phyloP scores from a whole-genome alignment of 176 grass and related monocot species.

The Oropetium thomaeum region DNA sequence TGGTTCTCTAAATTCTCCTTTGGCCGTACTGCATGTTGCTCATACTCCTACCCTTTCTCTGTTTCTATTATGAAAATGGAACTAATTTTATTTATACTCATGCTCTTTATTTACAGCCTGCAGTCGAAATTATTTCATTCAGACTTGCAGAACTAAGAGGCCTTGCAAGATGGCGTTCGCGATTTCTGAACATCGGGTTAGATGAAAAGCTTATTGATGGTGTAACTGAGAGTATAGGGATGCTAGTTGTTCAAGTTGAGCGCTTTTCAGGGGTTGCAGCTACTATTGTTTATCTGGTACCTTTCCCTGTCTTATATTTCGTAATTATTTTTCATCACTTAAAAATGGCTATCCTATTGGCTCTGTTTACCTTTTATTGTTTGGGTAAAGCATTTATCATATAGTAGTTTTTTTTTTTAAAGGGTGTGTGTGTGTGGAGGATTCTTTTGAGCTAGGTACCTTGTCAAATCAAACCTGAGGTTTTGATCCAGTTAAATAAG shows the following conservation, averaged over 20 bases:
- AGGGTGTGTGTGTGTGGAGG: too few relatives aligned
- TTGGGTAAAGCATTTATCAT: too few relatives aligned
- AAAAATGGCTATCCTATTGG: not conserved
- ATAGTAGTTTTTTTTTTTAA: too few relatives aligned
- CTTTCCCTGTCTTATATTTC: conserved; percentile 9
- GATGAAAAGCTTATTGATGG: conserved; percentile 85
- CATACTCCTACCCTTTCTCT: not conserved
- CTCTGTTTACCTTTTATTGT: too few relatives aligned
- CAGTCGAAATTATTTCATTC: conserved; percentile 90
- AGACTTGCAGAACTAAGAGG: conserved; percentile 87
- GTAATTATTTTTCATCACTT: not conserved
- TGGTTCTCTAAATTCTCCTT: conserved; percentile 18
- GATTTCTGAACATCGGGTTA: conserved; percentile 81
- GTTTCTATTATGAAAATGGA: not conserved
- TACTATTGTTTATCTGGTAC: conserved; percentile 80
- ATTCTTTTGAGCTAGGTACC: too few relatives aligned
- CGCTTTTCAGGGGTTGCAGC: conserved; percentile 74
- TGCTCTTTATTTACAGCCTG: conserved; percentile 64
- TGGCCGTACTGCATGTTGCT: conserved; percentile 3
- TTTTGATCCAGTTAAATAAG: not conserved
- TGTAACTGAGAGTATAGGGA: conserved; percentile 77
- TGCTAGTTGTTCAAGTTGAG: conserved; percentile 92
- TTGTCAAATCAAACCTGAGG: conserved; percentile 3
- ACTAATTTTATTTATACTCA: conserved; percentile 10
- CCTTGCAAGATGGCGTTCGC: conserved; percentile 81